Evolutionary conservation across 805 yeast species (phyloP), one percentile per base, ranked within the genome.

Genomic region (Kodamaea hsintzibuensis): DNA sequence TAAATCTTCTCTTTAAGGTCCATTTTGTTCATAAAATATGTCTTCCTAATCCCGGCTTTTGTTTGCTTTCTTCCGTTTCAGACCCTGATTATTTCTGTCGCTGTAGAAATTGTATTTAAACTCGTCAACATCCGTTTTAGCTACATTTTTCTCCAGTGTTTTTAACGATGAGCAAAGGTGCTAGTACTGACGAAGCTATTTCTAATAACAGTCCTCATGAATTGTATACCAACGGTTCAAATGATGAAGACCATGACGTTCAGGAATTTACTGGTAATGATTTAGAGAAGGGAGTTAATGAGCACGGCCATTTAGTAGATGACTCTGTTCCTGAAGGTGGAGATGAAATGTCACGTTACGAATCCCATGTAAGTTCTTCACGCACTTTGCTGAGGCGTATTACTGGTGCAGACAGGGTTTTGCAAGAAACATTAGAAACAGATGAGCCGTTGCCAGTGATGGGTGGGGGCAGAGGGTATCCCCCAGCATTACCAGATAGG

Each of bases 401-500:
- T 54, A 66, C 66, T 1, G 66, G 64, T 7, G 59, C 61, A 3
- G 69, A 62, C 27, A 51, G 56, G 4, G 51, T 64, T 42, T 47
- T 66, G 7, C 60, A 53, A 9, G 57, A 60, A n/a, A 67, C 67
- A 13, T 57, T 57, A 43, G 55, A 61, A 17, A 60, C 66, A 39
- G 63, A 65, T 42, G 61, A 52, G 42, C 78, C 77, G 12, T 54
- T 74, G 52, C 78, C 78, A 1, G 51, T 47, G 3, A 88, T 88
- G 91, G 95, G 95, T 42, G 84, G 81, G 7, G 83, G 77, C 33
- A 79, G 86, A 66, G 78, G 74, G 4, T 85, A 73, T 60, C 93
- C 93, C 6, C 85, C 89, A 7, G 51, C 73, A 22, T 74, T 86
- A 49, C 87, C 88, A 0, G 79, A 79, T 47, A 70, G 76, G 45